A percentile compares a stretch with the other conserved stretches of the same genome.
These are phyloP conservation scores for Adansonia gregorii DNA, from an alignment of 441 rosid genomes.

Conservation along the genomic window DNA sequence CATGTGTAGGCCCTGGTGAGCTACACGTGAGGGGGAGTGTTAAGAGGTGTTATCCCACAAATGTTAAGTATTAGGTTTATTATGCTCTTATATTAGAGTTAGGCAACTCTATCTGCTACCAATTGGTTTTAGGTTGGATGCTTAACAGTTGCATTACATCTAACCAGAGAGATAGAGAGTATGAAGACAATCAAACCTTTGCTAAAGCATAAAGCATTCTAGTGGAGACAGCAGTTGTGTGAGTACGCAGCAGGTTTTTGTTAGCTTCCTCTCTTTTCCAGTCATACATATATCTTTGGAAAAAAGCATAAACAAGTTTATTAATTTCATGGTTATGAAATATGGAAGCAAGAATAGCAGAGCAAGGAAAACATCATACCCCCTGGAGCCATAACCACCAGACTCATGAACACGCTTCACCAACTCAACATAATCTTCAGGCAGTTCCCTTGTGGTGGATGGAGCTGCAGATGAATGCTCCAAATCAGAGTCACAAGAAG, in stretches of 20 bases:
- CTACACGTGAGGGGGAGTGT: too few species aligned
- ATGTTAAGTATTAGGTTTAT: too few species aligned
- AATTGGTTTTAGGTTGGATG: too few species aligned
- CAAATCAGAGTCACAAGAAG: constrained; percentile 28
- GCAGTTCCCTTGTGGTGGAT: constrained; percentile 66
- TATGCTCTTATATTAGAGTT: too few species aligned
- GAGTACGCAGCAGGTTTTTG: constrained; percentile 89
- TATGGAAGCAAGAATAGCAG: neutral
- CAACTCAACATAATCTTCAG: constrained; percentile 84
- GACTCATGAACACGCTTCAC: constrained; percentile 77
- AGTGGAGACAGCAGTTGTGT: constrained; percentile 92
- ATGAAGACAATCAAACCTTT: constrained; percentile 50
- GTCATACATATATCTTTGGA: constrained; percentile 72
- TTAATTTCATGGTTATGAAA: neutral
- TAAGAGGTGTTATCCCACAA: too few species aligned
- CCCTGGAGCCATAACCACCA: constrained; percentile 92
- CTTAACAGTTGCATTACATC: neutral
- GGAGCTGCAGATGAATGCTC: constrained; percentile 58
- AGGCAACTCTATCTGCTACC: too few species aligned
- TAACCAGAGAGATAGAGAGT: constrained; percentile 9
- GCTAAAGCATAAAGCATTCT: constrained; percentile 89
- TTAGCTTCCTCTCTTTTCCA: constrained; percentile 98
- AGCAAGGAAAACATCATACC: constrained; percentile 51
- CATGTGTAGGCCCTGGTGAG: too few species aligned
- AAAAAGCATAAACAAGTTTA: constrained; percentile 3